These are phyloP conservation scores for Uncinocarpus reesii DNA, from an alignment of 2,329 filamentous ascomycete species.

Conservation along the genomic window DNA sequence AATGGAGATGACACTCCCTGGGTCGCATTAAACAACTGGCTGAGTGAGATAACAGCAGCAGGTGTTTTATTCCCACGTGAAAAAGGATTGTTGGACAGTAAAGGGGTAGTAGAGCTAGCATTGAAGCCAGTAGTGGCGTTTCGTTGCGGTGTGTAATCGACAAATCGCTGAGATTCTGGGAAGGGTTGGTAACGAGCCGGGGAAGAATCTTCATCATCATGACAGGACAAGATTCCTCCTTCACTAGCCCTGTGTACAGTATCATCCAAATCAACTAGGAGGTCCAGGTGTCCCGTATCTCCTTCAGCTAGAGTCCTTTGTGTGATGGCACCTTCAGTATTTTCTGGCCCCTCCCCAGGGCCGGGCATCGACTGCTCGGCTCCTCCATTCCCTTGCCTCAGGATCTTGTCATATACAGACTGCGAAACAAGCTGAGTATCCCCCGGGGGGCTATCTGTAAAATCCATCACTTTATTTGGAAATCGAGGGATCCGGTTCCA, in stretches of 20 bases:
- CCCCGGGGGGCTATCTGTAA: slow-evolving; percentile 27
- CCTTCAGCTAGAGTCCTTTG: slow-evolving; percentile 33
- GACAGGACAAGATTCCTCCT: slow-evolving; percentile 47
- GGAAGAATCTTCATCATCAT: slow-evolving; percentile 46
- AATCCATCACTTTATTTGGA: slow-evolving; percentile 26
- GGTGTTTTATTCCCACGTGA: slow-evolving; percentile 29
- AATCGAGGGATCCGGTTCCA: slow-evolving; percentile 18
- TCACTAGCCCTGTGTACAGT: slow-evolving; percentile 23
- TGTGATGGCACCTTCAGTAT: slow-evolving; percentile 26
- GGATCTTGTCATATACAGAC: slow-evolving; percentile 35
- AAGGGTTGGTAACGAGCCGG: slow-evolving; percentile 33
- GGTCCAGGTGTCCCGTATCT: slow-evolving; percentile 36
- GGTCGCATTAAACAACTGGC: slow-evolving; percentile 41
- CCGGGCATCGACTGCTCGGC: neutral
- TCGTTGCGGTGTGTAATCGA: slow-evolving; percentile 31
- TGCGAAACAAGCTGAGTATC: slow-evolving; percentile 40
- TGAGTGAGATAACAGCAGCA: slow-evolving; percentile 35
- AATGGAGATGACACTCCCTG: slow-evolving; percentile 41
- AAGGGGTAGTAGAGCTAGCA: slow-evolving; percentile 29
- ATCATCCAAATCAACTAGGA: slow-evolving; percentile 32
- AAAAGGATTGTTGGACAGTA: slow-evolving; percentile 36
- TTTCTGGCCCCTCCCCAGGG: slow-evolving; percentile 9
- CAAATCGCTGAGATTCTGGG: slow-evolving; percentile 39
- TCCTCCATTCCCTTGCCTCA: slow-evolving; percentile 28
- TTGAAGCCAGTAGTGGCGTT: slow-evolving; percentile 20